phyloP scores from a whole-genome alignment of 768 basidiomycete genomes.

The Lactifluus piperatus region DNA sequence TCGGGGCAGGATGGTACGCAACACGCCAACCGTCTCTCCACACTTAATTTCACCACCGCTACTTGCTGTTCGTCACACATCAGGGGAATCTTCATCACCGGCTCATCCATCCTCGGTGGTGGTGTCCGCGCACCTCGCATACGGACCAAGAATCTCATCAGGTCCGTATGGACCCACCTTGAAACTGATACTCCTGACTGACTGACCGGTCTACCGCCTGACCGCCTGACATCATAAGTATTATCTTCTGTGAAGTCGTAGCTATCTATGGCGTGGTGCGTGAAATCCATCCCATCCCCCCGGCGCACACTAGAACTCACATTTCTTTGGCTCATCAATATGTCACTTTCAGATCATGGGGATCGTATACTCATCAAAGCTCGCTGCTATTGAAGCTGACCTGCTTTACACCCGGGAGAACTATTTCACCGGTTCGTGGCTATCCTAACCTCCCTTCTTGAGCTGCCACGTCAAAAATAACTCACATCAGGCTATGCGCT shows the following conservation, averaged over 20 bases:
- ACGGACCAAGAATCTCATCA: slow-evolving; percentile 94
- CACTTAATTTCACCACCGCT: too few relatives aligned
- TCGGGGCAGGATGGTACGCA: slow-evolving; percentile 91
- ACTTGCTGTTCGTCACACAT: too few relatives aligned
- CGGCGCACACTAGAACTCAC: too few relatives aligned
- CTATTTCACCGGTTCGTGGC: slow-evolving; percentile 74
- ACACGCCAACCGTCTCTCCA: too few relatives aligned
- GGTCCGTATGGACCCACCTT: slow-evolving; percentile 37
- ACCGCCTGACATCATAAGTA: slow-evolving; percentile 37
- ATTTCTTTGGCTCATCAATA: not conserved
- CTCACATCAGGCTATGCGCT: slow-evolving; percentile 67
- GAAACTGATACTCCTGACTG: too few relatives aligned
- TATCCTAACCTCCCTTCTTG: not conserved
- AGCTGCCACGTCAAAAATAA: slow-evolving; percentile 1
- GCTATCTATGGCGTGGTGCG: slow-evolving; percentile 95
- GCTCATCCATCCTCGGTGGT: slow-evolving; percentile 93
- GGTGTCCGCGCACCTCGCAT: slow-evolving; percentile 92
- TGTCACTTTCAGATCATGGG: slow-evolving; percentile 76
- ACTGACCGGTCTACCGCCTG: too few relatives aligned
- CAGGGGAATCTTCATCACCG: slow-evolving; percentile 98
- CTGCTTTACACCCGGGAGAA: slow-evolving; percentile 76
- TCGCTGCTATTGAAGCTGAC: slow-evolving; percentile 50
- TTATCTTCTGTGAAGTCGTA: slow-evolving; percentile 99
- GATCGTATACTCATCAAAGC: slow-evolving; percentile 88
- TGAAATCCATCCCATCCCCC: not conserved